phyloP scores from a whole-genome alignment of 768 basidiomycete genomes.

The Auriscalpium orientale region DNA sequence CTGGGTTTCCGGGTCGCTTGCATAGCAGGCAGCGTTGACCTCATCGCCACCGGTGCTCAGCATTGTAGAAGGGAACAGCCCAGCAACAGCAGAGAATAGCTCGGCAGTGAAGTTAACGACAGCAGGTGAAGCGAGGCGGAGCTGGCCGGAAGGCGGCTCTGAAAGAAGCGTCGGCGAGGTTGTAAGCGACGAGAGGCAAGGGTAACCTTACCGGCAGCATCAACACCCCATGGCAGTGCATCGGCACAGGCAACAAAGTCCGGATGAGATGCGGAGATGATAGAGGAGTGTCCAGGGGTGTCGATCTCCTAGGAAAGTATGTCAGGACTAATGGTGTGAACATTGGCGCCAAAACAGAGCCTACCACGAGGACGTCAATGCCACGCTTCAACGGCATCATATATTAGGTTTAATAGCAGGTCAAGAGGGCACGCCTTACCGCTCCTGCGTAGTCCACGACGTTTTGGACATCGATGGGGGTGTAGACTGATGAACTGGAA shows the following conservation, averaged over 20 bases:
- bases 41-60: slow-evolving; percentile 71
- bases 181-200: not conserved
- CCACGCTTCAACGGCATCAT: slow-evolving; percentile 23
- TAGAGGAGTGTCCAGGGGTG: slow-evolving; percentile 43
- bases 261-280: slow-evolving; percentile 34
- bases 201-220: slow-evolving; percentile 38
- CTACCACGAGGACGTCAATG: slow-evolving; percentile 27
- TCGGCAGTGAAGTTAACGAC: slow-evolving; percentile 27
- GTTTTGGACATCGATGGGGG: slow-evolving; percentile 20
- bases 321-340: not conserved
- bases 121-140: slow-evolving; percentile 34
- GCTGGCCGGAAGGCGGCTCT: slow-evolving; percentile 45
- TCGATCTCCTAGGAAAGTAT: slow-evolving; percentile 29
- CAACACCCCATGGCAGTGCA: slow-evolving; percentile 38
- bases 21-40: slow-evolving; percentile 61
- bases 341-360: not conserved
- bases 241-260: slow-evolving; percentile 37
- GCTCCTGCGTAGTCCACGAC: slow-evolving; percentile 28
- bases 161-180: not conserved
- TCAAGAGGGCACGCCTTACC: slow-evolving; percentile 16
- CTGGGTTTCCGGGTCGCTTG: slow-evolving; percentile 52
- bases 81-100: slow-evolving; percentile 25
- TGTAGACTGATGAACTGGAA: slow-evolving; percentile 21
- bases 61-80: slow-evolving; percentile 26
- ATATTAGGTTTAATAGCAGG: not conserved